phyloP scores from a whole-genome alignment of 202 grass and related monocot species.

The Musa balbisiana region DNA sequence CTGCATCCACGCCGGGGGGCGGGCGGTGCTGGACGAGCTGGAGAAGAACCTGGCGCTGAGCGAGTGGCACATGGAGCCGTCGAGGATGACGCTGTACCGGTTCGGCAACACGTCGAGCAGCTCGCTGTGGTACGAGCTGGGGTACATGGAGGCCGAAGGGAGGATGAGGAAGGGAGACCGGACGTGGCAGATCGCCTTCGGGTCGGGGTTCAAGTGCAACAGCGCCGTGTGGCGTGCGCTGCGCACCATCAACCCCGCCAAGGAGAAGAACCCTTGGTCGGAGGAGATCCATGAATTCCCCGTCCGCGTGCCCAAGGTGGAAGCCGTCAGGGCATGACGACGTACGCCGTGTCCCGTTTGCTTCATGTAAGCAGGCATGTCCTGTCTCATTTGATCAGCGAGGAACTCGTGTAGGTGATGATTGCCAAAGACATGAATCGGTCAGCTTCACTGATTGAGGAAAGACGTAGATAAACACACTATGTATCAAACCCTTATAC shows the following conservation, averaged over 20 bases:
- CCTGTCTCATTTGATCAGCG: too few relatives aligned
- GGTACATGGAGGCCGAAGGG: conserved; percentile 69
- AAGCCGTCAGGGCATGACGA: conserved; percentile 2
- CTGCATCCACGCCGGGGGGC: conserved; percentile 78
- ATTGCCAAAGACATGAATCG: too few relatives aligned
- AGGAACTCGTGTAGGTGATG: too few relatives aligned
- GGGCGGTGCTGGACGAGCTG: conserved; percentile 69
- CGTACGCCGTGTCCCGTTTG: too few relatives aligned
- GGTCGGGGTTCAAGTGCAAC: conserved; percentile 88
- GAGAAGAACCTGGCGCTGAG: conserved; percentile 56
- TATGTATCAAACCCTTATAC: too few relatives aligned
- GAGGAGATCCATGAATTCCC: conserved; percentile 7
- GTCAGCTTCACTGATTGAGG: too few relatives aligned
- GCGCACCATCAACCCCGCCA: conserved; percentile 32
- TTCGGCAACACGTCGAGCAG: conserved; percentile 95
- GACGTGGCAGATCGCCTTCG: conserved; percentile 89
- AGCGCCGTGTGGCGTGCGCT: conserved; percentile 77
- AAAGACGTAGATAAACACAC: too few relatives aligned
- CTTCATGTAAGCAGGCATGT: too few relatives aligned
- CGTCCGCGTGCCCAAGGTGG: background rate
- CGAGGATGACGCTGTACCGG: conserved; percentile 66
- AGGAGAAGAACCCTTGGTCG: background rate
- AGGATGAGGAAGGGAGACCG: conserved; percentile 47
- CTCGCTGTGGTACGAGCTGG: conserved; percentile 88
- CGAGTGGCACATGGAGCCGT: conserved; percentile 81